Evolutionary conservation across 257 asterid species (phyloP).

Genomic region (Gynochthodes officinalis): DNA sequence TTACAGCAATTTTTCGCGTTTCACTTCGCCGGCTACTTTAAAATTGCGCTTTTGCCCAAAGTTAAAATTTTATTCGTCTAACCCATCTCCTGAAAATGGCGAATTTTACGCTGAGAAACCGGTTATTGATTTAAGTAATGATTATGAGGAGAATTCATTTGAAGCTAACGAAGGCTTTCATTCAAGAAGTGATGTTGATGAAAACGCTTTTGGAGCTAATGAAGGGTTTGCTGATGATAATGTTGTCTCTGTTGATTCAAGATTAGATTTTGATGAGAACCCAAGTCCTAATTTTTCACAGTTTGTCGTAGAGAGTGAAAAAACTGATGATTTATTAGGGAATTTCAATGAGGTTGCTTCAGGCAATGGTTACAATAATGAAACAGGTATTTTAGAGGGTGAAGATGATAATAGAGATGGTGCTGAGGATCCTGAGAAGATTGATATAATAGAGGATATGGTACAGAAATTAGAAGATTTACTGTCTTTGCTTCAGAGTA

Average conservation of each 20-base stretch:
- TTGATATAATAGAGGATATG: slow-evolving; percentile 29
- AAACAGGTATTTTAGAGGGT: not conserved
- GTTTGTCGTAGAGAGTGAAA: not conserved
- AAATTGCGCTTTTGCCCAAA: slow-evolving; percentile 16
- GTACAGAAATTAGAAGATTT: slow-evolving; percentile 54
- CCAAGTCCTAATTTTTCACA: slow-evolving; percentile 8
- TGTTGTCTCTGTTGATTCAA: not conserved
- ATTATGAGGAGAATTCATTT: slow-evolving; percentile 10
- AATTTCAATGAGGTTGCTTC: slow-evolving; percentile 3
- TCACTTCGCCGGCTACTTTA: slow-evolving; percentile 12
- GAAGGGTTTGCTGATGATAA: not conserved
- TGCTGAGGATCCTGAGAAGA: slow-evolving; percentile 12
- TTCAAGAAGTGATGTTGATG: not conserved
- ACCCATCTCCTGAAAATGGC: slow-evolving; percentile 25
- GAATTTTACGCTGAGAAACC: slow-evolving; percentile 9
- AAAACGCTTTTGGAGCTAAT: not conserved
- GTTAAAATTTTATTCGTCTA: slow-evolving; percentile 50
- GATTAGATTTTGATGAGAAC: slow-evolving; percentile 9
- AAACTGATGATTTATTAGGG: slow-evolving; percentile 8
- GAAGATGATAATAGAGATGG: slow-evolving; percentile 18
- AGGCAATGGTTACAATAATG: slow-evolving; percentile 7
- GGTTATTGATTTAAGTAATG: slow-evolving; percentile 14
- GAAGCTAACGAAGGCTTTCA: not conserved
- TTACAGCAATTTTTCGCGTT: slow-evolving; percentile 18
- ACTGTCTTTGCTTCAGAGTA: slow-evolving; percentile 72